Conservation (phyloP, 2,329 filamentous ascomycete genomes). For the Stemphylium vesicarium region DNA sequence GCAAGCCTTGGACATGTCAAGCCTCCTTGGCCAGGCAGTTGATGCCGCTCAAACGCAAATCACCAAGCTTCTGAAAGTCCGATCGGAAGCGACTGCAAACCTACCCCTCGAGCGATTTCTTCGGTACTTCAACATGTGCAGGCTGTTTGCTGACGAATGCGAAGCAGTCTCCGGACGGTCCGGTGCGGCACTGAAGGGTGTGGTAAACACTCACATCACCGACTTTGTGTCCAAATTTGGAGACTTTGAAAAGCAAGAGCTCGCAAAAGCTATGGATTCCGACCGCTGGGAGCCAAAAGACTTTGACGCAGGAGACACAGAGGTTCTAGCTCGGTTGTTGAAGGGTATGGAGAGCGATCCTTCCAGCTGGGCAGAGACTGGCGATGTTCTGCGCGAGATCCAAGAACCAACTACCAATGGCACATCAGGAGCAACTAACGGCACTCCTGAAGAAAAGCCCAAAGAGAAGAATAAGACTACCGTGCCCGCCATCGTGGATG, state of each 20-base stretch:
- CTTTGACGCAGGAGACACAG: constrained; percentile 68
- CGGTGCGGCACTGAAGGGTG: constrained; percentile 75
- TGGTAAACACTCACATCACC: constrained; percentile 82
- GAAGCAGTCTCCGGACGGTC: constrained; percentile 83
- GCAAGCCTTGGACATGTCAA: constrained; percentile 76
- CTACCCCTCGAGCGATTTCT: constrained; percentile 74
- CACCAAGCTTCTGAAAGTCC: constrained; percentile 78
- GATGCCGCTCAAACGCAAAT: constrained; percentile 76
- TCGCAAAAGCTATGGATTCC: constrained; percentile 78
- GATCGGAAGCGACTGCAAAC: constrained; percentile 73
- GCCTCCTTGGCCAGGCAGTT: constrained; percentile 78
- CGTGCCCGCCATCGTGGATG: constrained; percentile 73
- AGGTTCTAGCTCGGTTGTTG: constrained; percentile 68
- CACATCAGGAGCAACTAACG: constrained; percentile 36
- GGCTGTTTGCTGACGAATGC: constrained; percentile 85
- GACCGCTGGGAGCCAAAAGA: constrained; percentile 83
- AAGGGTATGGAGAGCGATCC: constrained; percentile 75
- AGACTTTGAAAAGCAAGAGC: constrained; percentile 73
- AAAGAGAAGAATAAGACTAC: constrained; percentile 55
- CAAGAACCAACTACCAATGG: constrained; percentile 33
- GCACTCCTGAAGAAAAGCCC: constrained; percentile 36
- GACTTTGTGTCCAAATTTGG: constrained; percentile 77
- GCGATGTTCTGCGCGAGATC: constrained; percentile 46
- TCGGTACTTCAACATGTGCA: constrained; percentile 81
- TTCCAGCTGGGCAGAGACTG: constrained; percentile 67